Evolutionary conservation across 768 basidiomycete species (phyloP), one percentile per base, ranked within the genome.

Genomic region (Hygrocybe punicea): DNA sequence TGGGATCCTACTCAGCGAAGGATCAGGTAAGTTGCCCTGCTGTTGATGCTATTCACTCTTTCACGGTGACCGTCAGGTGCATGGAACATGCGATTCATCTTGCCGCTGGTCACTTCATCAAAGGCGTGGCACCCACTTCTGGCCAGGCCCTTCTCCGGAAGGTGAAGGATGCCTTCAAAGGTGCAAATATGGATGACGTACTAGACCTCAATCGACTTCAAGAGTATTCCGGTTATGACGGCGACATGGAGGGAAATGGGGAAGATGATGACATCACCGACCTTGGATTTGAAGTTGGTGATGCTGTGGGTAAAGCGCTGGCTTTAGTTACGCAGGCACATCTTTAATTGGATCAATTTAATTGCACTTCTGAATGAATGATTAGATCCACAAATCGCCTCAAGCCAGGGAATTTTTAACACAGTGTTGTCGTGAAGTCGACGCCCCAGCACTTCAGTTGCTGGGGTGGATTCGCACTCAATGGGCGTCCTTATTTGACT

Each of bases 11-110:
- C 24, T 10, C 51, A 69, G 21, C 61, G 56, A 23, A 54, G 56
- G 55, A 60, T 68, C 2, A 49, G 60, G 68, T 71, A 56, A 17
- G 58, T 51, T 29, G 29, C 21, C 56, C 9, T 47, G 34, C 21
- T 25, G 39, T 35, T 24, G 19, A n/a, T 17, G 25, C 19, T 7
- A 24, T 25, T 49, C 53, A 51, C 53, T 24, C 45, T 39, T 37
- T 21, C 7, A 48, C 49, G 10, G 51, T 53, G 34, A 44, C 21
- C 29, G 29, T 54, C 35, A 68, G 68, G 44, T 73, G 72, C 60
- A 73, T 73, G 64, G 72, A 73, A 51, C 72, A 73, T 48, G 58
- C 62, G 0, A 45, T 73, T 13, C 62, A 73, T 56, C 68, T 73
- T 23, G 62, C 58, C 9, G 68, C 67, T n/a, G n/a, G n/a, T n/a